Conservation (phyloP, 2,329 filamentous ascomycete species). For the Fusarium palustre region DNA sequence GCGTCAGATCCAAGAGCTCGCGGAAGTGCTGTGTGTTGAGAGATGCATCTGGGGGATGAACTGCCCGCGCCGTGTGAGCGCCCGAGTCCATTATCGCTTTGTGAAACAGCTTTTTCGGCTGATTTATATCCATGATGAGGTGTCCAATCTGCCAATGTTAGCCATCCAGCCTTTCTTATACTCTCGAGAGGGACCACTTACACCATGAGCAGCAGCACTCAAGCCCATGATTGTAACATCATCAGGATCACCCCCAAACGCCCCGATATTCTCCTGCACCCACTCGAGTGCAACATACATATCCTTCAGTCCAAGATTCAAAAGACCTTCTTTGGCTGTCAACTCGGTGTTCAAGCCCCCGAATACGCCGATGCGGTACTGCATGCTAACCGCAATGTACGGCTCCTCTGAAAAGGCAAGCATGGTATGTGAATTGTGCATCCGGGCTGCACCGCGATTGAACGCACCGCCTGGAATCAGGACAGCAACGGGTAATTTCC, state of each 20-base stretch:
- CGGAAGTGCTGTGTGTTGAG: constrained; percentile 49
- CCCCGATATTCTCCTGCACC: constrained; percentile 63
- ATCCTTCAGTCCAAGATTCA: constrained; percentile 66
- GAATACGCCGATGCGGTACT: constrained; percentile 64
- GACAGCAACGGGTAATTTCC: constrained; percentile 45
- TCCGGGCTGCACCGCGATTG: constrained; percentile 49
- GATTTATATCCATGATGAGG: constrained; percentile 51
- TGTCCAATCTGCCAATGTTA: constrained; percentile 45
- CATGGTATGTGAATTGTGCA: constrained; percentile 60
- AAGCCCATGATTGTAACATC: constrained; percentile 62
- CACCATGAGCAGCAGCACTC: constrained; percentile 52
- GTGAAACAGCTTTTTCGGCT: constrained; percentile 49
- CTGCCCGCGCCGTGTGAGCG: constrained; percentile 47
- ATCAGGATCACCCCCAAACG: constrained; percentile 62
- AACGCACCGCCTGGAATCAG: constrained; percentile 50
- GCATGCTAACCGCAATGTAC: constrained; percentile 62
- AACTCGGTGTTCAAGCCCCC: constrained; percentile 68
- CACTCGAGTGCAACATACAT: constrained; percentile 61
- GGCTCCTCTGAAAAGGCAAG: constrained; percentile 60
- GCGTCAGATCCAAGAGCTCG: constrained; percentile 48
- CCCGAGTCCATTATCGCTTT: constrained; percentile 51
- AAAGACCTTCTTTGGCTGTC: constrained; percentile 61
- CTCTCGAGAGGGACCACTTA: constrained; percentile 11
- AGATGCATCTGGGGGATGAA: constrained; percentile 44
- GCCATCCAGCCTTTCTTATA: rapidly evolving